These are phyloP conservation scores for Protoeuglena noctilucae DNA, from an alignment of 139 green algal species.

Conservation along the genomic window DNA sequence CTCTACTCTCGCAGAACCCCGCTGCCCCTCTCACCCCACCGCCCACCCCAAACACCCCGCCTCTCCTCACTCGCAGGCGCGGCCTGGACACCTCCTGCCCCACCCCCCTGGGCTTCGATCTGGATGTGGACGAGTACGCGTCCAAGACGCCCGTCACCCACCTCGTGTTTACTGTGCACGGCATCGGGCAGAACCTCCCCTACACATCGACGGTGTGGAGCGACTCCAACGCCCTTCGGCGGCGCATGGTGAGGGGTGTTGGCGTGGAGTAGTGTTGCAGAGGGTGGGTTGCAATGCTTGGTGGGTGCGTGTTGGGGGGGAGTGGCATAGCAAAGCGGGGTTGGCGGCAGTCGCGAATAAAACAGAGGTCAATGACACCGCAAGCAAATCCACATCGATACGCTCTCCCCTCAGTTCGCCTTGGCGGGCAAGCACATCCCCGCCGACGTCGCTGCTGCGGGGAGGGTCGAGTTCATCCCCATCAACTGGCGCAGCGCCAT, in stretches of 20 bases:
- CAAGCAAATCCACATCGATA: no score
- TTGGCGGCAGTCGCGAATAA: no score
- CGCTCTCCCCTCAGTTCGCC: no score
- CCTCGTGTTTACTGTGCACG: conserved; percentile 52
- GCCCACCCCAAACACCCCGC: neutral
- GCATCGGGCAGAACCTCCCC: conserved; percentile 52
- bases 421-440: no score
- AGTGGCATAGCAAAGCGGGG: neutral
- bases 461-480: no score
- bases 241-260: conserved; percentile 6
- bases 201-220: conserved; percentile 37
- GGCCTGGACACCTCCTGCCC: neutral
- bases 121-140: conserved; percentile 17
- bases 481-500: no score
- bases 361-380: no score
- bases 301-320: neutral
- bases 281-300: neutral
- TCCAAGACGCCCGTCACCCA: conserved; percentile 11
- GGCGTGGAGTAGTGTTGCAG: neutral
- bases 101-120: conserved; percentile 16
- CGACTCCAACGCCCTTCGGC: conserved; percentile 13
- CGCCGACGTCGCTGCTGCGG: no score
- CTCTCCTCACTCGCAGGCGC: conserved; percentile 2
- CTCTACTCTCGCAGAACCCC: neutral
- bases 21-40: neutral